Evolutionary conservation across 495 filamentous ascomycete species (phyloP), one percentile per base, ranked within the genome.

Genomic region (Ramalina intermedia): DNA sequence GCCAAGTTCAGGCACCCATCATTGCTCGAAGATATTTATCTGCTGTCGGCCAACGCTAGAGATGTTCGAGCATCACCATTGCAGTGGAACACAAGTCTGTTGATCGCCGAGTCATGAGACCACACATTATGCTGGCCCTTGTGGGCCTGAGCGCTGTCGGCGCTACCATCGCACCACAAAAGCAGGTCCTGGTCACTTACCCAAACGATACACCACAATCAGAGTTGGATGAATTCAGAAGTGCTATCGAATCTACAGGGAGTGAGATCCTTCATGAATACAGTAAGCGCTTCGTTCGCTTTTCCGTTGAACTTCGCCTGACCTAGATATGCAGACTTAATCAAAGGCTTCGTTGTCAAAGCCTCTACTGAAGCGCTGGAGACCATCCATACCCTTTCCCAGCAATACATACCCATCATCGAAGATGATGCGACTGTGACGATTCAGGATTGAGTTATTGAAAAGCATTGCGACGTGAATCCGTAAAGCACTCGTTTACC

Each of bases 111-210:
- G 43, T 23, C 5, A 88, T 88, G 84, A 82, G 74, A 61, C 57
- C 75, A 42, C 60, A 67, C 53, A 57, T 72, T 23, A 54, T 79
- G 41, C 52, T 69, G 20, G 49, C 67, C 14, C 51, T 79, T 45
- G 54, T 83, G 39, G 72, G 72, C 16, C 64, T 76, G 16, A 61
- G 87, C 17, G 69, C 74, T 13, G 56, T 76, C 48, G 51, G 65
- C 48, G 69, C 68, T 37, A 65, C 78, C 50, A 66, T 68, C 18
- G 71, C 74, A 43, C 67, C 74, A 21, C 73, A 81, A 51, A 85
- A 88, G 58, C 76, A 81, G 43, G 76, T 90, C 44, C 75, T 94
- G 51, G 71, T 95, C 58, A 84, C 74, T 57, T 95, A 85, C 61
- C 79, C 81, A 21, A 66, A 76, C 37, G 71, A 79, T 43, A 90